Base-by-base conservation (phyloP, 2,329 filamentous ascomycete species). In the Amphichorda felina region DNA sequence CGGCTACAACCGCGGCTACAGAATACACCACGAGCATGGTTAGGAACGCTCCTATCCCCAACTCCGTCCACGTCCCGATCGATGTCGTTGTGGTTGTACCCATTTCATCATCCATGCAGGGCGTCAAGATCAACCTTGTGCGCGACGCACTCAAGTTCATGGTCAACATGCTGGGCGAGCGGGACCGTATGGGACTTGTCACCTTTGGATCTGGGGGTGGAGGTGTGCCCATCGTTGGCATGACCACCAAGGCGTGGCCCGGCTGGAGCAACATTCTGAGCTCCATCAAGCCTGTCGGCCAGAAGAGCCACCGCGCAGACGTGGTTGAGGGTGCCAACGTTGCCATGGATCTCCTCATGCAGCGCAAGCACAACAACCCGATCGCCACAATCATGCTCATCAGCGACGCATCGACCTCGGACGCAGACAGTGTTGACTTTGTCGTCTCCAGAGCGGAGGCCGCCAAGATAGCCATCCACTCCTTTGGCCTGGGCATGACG, bases 321-420 rank as follows among this genome's bases (percentile, higher is more conserved):
- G 88, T 96, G 11, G 89, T 98, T 3, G 91, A 98, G 54, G 91
- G 91, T 19, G 91, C 89, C 24, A 98, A 96, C 49, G 86, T 95
- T 34, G 91, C 91, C 33, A 96, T 98, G 91, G 91, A 98, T 55
- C 63, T 98, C 37, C 70, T 98, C 39, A 98, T 98, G 91, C 88
- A 95, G 60, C 79, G 91, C 48, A 94, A 94, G 61, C 85, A 88
- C 47, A 89, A 82, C 59, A 98, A 96, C 53, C 87, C 91, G 0
- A 81, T 98, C 36, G 89, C 91, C 1, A 89, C 86, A 9, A 96
- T 98, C 47, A 75, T 98, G 58, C 70, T 98, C 43, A 96, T 98
- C 56, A 96, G 91, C 62, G 91, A 98, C 54, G 94, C 91, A 1
- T 93, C 89, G 4, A 94, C 85, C 4, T 89, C 88, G 0, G 91